These are phyloP conservation scores for Talaromyces sp. DNA, from an alignment of 2,329 filamentous ascomycete genomes.

Conservation along the genomic window DNA sequence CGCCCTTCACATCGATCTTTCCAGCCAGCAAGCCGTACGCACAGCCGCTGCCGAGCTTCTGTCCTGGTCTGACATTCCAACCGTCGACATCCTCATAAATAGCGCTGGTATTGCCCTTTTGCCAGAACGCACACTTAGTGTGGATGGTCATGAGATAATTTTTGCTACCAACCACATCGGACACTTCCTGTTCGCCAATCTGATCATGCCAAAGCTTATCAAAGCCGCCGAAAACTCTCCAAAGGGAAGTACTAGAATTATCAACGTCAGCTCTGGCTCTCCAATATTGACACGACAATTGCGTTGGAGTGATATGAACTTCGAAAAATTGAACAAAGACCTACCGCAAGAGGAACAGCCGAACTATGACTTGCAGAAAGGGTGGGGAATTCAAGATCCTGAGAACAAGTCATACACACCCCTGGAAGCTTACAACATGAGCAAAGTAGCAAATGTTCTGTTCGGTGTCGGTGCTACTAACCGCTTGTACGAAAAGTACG, in stretches of 20 bases:
- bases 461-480: conserved; percentile 37
- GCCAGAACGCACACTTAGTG: conserved; percentile 26
- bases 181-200: conserved; percentile 38
- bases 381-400: not conserved
- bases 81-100: conserved; percentile 43
- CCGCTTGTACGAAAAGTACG: conserved; percentile 22
- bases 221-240: conserved; percentile 15
- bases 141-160: conserved; percentile 39
- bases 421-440: conserved; percentile 21
- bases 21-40: conserved; percentile 31
- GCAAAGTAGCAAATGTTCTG: conserved; percentile 48
- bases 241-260: conserved; percentile 23
- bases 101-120: conserved; percentile 44
- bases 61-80: conserved; percentile 25
- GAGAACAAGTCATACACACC: conserved; percentile 15
- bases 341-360: conserved; percentile 21
- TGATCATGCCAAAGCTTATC: conserved; percentile 18
- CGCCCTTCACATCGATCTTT: conserved; percentile 34
- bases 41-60: conserved; percentile 32
- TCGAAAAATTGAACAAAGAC: conserved; percentile 23
- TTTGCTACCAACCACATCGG: conserved; percentile 42
- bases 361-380: conserved; percentile 28
- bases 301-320: conserved; percentile 35
- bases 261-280: conserved; percentile 29
- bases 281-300: conserved; percentile 30